phyloP scores from a whole-genome alignment of 2,329 filamentous ascomycete genomes.

The Botrytis tulipae region DNA sequence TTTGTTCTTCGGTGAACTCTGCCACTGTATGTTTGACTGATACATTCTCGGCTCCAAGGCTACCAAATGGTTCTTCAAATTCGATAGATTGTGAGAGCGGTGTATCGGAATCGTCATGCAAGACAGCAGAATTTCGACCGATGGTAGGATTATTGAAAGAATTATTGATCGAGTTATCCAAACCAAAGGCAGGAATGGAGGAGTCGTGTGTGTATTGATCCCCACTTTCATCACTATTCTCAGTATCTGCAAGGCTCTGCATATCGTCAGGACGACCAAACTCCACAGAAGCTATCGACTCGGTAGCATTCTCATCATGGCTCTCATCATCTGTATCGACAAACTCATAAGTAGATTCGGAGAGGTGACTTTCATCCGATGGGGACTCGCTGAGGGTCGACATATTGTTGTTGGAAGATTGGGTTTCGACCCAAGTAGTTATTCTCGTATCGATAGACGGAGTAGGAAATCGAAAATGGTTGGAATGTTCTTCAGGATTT shows the following conservation, averaged over 20 bases:
- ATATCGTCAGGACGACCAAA: slow-evolving; percentile 39
- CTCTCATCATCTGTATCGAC: slow-evolving; percentile 40
- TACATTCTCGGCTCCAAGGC: slow-evolving; percentile 42
- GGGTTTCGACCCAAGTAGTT: slow-evolving; percentile 35
- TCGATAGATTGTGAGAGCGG: slow-evolving; percentile 43
- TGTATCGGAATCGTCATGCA: slow-evolving; percentile 35
- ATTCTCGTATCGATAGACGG: slow-evolving; percentile 34
- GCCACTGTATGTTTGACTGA: slow-evolving; percentile 49
- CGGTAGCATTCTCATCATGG: slow-evolving; percentile 38
- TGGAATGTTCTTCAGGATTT: slow-evolving; percentile 24
- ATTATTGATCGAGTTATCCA: slow-evolving; percentile 33
- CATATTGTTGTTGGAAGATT: slow-evolving; percentile 33
- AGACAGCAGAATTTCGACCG: slow-evolving; percentile 34
- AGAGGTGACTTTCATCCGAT: slow-evolving; percentile 36
- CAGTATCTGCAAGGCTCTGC: slow-evolving; percentile 40
- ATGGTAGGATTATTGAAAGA: slow-evolving; percentile 38
- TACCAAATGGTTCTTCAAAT: slow-evolving; percentile 45
- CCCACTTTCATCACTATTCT: slow-evolving; percentile 38
- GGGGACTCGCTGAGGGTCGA: slow-evolving; percentile 33
- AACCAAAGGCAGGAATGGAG: slow-evolving; percentile 29
- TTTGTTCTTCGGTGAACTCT: slow-evolving; percentile 45
- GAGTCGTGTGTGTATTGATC: slow-evolving; percentile 30
- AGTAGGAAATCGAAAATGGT: slow-evolving; percentile 31
- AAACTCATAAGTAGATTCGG: slow-evolving; percentile 39
- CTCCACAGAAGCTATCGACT: slow-evolving; percentile 40